Conservation (phyloP, 805 yeast genomes). For the Candida rishiriensis region DNA sequence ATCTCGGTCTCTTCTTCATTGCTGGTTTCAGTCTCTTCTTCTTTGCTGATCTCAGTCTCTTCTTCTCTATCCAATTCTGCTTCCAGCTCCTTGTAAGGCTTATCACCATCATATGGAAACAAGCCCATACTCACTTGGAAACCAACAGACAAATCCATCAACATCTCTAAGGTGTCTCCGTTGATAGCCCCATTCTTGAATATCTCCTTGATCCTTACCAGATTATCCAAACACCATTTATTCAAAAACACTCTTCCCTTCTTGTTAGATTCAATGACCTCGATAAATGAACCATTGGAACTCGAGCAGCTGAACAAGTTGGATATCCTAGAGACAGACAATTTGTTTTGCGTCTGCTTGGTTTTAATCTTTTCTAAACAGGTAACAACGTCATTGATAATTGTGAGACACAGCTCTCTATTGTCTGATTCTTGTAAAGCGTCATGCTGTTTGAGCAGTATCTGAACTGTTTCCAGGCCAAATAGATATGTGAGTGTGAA, state of each 20-base stretch:
- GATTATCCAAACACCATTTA: conserved; percentile 10
- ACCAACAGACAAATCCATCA: conserved; percentile 13
- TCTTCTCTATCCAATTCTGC: conserved; percentile 1
- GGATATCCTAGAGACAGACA: conserved; percentile 3
- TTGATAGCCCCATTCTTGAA: conserved; percentile 9
- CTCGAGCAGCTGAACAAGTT: not conserved
- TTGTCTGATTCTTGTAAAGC: not conserved
- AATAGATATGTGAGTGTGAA: conserved; percentile 14
- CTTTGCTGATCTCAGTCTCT: conserved; percentile 1
- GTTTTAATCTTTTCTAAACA: conserved; percentile 9
- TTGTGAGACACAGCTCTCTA: not conserved
- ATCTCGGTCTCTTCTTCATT: not conserved
- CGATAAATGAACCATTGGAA: conserved; percentile 2
- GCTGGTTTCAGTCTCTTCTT: not conserved
- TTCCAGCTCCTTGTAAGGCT: conserved; percentile 1
- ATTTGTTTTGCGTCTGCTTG: conserved; percentile 1
- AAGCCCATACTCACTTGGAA: conserved; percentile 12
- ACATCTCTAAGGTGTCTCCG: conserved; percentile 10
- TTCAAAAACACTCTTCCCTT: conserved; percentile 13
- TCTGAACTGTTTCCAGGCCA: conserved; percentile 11
- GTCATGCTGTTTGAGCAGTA: conserved; percentile 8
- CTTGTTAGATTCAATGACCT: conserved; percentile 7
- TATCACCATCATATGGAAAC: conserved; percentile 8
- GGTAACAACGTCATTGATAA: conserved; percentile 3
- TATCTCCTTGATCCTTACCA: conserved; percentile 5